Base-by-base conservation (phyloP, 306 rosid genomes). In the Phaseolus lunatus region DNA sequence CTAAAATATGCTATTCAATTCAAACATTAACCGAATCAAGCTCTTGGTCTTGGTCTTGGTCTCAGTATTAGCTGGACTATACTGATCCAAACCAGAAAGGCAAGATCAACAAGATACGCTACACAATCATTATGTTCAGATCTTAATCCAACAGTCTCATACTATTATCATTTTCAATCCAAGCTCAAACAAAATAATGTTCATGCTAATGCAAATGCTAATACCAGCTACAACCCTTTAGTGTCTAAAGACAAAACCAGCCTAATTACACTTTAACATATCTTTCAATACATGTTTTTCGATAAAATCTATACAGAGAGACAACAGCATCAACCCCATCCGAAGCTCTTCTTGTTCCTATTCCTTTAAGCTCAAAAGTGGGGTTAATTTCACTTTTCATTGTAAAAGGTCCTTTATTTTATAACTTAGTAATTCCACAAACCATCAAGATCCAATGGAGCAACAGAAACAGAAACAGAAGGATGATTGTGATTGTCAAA, bases 371-470 rank as follows among this genome's bases (percentile, higher is more conserved):
- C 62, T 73, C 62, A 50, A 57, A 33, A 20, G 75, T 45, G 50
- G 48, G 56, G 1, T 20, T 20, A 9, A 20, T 19, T 63, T 23
- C 23, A 11, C 12, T 18, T 58, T 1, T 19, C 59, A 9, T 22
- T 22, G 22, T 22, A 20, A 1, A 24, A 8, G 22, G 3, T 37
- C 5, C 49, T 35, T 54, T 5, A 5, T 9, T 16, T 62, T 63
- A 47, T 37, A 57, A 29, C 62, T 80, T 64, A 88, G 72, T 88
- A 91, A 79, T 78, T 86, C 98, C 98, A 94, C 65, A 88, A 72
- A 27, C 61, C 56, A 24, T 81, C 91, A 22, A 82, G 59, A 64
- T 83, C 88, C 29, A 77, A 66, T 0, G 85, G 59, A 6, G 86
- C 86, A 81, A 83, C 85, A 29, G 87, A 49, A 77, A 83, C 85